Evolutionary conservation across 257 asterid species (phyloP).

Genomic region (Orobanche coerulescens): DNA sequence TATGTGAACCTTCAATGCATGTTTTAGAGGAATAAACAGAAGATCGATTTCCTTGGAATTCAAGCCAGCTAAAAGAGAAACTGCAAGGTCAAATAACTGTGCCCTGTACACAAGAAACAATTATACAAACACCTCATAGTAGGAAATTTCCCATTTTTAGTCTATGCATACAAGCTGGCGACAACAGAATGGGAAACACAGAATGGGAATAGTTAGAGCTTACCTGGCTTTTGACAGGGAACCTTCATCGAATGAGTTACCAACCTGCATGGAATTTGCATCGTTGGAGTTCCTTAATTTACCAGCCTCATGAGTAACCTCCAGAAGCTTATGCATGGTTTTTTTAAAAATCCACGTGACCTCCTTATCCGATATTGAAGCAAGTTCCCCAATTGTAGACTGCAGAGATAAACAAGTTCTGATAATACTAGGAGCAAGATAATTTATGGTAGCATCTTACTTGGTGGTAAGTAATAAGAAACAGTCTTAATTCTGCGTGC

Average conservation of each 20-base stretch:
- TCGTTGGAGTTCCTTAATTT: slow-evolving; percentile 32
- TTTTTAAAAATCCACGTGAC: slow-evolving; percentile 42
- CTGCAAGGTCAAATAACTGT: slow-evolving; percentile 70
- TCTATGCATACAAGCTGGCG: slow-evolving; percentile 5
- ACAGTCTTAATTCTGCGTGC: too few relatives aligned
- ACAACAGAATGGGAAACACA: not conserved
- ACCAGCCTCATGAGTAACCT: slow-evolving; percentile 47
- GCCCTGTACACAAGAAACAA: slow-evolving; percentile 48
- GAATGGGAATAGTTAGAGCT: slow-evolving; percentile 7
- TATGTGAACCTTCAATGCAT: slow-evolving; percentile 60
- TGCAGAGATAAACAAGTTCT: slow-evolving; percentile 28
- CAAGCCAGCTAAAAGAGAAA: slow-evolving; percentile 80
- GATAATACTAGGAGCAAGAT: not conserved
- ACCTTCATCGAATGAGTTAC: slow-evolving; percentile 33
- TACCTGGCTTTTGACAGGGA: slow-evolving; percentile 55
- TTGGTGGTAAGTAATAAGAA: not conserved
- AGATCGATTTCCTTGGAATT: slow-evolving; percentile 56
- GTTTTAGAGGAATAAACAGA: slow-evolving; percentile 44
- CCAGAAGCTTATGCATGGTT: slow-evolving; percentile 60
- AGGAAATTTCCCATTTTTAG: not conserved
- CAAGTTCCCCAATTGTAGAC: slow-evolving; percentile 69
- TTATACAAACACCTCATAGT: not conserved
- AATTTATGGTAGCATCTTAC: not conserved
- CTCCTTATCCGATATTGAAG: slow-evolving; percentile 63
- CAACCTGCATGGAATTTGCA: slow-evolving; percentile 67